These are phyloP conservation scores for Chlamydomonas schloesseri DNA, from an alignment of 139 green algal species.

Conservation along the genomic window DNA sequence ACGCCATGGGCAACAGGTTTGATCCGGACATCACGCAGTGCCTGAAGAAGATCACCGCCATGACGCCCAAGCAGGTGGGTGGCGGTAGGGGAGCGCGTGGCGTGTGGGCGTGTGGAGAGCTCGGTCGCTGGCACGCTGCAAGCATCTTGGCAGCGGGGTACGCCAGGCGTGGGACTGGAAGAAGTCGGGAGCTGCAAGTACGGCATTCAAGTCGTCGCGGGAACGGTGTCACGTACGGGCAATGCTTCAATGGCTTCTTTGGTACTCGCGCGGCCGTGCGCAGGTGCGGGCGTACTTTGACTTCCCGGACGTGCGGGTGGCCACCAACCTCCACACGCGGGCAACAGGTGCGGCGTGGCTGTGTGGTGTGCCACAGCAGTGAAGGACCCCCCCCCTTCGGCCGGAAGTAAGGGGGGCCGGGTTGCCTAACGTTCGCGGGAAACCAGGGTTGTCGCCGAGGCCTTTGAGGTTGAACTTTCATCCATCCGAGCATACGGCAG, in stretches of 20 bases:
- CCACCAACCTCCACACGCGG: slow-evolving; percentile 45
- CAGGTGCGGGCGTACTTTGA: slow-evolving; percentile 49
- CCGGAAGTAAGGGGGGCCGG: too few relatives aligned
- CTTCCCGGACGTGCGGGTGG: slow-evolving; percentile 36
- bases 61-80: slow-evolving; percentile 40
- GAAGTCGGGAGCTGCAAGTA: too few relatives aligned
- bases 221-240: too few relatives aligned
- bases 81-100: neutral
- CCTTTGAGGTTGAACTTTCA: too few relatives aligned
- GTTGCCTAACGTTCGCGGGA: too few relatives aligned
- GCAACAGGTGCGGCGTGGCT: slow-evolving; percentile 43
- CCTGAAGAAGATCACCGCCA: slow-evolving; percentile 37
- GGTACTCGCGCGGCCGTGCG: neutral
- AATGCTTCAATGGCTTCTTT: too few relatives aligned
- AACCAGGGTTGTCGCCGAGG: too few relatives aligned
- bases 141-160: too few relatives aligned
- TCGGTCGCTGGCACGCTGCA: neutral
- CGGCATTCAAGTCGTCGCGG: too few relatives aligned
- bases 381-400: too few relatives aligned
- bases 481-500: too few relatives aligned
- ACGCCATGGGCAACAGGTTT: slow-evolving; percentile 41
- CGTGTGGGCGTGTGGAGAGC: neutral
- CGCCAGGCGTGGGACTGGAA: too few relatives aligned
- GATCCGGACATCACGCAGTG: slow-evolving; percentile 40
- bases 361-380: neutral